Evolutionary conservation across 2,329 filamentous ascomycete genomes (phyloP).

Genomic region (Cladosporium halotolerans): DNA sequence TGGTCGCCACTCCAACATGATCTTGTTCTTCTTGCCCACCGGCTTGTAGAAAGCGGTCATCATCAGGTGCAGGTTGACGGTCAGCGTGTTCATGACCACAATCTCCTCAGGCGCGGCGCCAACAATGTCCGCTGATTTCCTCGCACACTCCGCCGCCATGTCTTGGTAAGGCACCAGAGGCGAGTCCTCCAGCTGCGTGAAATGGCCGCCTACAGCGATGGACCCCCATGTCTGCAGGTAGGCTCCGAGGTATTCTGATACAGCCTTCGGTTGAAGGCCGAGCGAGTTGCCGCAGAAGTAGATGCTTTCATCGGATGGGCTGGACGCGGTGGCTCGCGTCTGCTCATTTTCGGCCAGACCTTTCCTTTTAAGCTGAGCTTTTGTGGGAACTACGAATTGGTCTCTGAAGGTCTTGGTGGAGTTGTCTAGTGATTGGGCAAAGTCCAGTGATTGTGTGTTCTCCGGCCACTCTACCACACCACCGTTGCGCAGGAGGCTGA

Average conservation of each 20-base stretch:
- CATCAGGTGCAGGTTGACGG: constrained; percentile 73
- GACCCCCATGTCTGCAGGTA: constrained; percentile 80
- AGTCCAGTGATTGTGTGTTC: constrained; percentile 21
- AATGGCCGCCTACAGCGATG: constrained; percentile 71
- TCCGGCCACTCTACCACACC: constrained; percentile 19
- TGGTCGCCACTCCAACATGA: constrained; percentile 79
- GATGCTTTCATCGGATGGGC: constrained; percentile 45
- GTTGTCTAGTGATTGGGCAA: constrained; percentile 22
- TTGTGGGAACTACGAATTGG: constrained; percentile 73
- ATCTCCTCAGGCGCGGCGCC: constrained; percentile 68
- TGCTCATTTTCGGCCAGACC: constrained; percentile 37
- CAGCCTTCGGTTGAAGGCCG: constrained; percentile 70
- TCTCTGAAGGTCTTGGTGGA: constrained; percentile 39
- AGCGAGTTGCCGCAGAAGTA: constrained; percentile 90
- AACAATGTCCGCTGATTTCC: constrained; percentile 64
- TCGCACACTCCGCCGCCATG: constrained; percentile 67
- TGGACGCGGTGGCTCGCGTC: constrained; percentile 15
- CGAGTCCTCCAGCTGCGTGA: constrained; percentile 43
- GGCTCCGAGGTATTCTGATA: constrained; percentile 57
- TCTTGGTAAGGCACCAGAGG: constrained; percentile 68
- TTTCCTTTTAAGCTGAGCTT: constrained; percentile 61
- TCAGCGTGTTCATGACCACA: constrained; percentile 81
- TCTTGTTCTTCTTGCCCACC: constrained; percentile 60
- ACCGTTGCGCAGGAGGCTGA: constrained; percentile 22
- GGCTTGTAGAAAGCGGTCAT: constrained; percentile 80